Evolutionary conservation across 208 protist genomes (phyloP), one percentile per base, ranked within the genome.

Genomic region (Acanthamoeba sp.): DNA sequence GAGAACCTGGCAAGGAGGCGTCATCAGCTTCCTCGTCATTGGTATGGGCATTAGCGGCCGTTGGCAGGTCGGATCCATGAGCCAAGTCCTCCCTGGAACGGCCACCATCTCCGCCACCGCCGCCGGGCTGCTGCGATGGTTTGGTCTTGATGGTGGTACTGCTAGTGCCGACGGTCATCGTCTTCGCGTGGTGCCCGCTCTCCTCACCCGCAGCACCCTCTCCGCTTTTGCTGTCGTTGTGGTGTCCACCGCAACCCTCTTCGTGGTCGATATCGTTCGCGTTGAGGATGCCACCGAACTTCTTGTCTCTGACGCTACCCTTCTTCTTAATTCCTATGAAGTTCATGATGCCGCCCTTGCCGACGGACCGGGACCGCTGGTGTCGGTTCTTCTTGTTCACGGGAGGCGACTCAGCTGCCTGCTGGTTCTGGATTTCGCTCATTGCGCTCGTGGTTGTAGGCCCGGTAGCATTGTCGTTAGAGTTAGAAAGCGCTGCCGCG

Each of bases 271-370:
- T n/a, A n/a, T n/a, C n/a, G n/a, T n/a, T n/a, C n/a, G n/a, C n/a
- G n/a, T n/a, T n/a, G n/a, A n/a, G n/a, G n/a, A n/a, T n/a, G n/a
- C n/a, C n/a, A n/a, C n/a, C n/a, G n/a, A n/a, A n/a, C n/a, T n/a
- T n/a, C n/a, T n/a, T n/a, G n/a, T n/a, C n/a, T n/a, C n/a, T n/a
- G n/a, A n/a, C n/a, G n/a, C n/a, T n/a, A n/a, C n/a, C n/a, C 69
- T 78, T 80, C 69, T 80, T 80, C 69, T 80, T 80, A 36, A 80
- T 42, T 18, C 69, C 69, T 0, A 80, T 48, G 69, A 80, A 9
- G 69, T 38, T 48, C 69, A 80, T 80, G 69, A 80, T 5, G 69
- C 36, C 69, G 5, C 69, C 69, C 69, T 80, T 80, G 0, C 69
- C 69, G 7, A 80, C 36, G 10, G 69, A 80, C 69, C 69, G 69